Conservation (phyloP, 169 alveolate genomes). For the Cryptosporidium ryanae region DNA sequence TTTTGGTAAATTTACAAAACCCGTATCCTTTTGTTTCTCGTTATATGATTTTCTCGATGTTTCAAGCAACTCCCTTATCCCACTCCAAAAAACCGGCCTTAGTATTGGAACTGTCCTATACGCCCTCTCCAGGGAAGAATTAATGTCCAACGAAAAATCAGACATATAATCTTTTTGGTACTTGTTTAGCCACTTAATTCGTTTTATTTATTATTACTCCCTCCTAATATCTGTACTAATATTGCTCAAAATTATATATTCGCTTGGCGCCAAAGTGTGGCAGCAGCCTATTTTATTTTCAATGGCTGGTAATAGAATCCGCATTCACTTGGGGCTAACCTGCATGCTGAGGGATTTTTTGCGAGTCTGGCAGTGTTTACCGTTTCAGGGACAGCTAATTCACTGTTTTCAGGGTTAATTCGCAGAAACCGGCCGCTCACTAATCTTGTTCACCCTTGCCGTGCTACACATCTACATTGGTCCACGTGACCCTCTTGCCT, state of each 20-base stretch:
- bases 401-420: too few species aligned
- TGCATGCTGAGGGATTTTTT: too few species aligned
- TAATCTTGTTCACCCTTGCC: too few species aligned
- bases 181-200: not conserved
- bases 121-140: slow-evolving; percentile 68
- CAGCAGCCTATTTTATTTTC: not conserved
- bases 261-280: slow-evolving; percentile 55
- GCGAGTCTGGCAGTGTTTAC: too few species aligned
- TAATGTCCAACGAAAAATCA: slow-evolving; percentile 21
- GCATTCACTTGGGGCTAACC: too few species aligned
- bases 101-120: slow-evolving; percentile 66
- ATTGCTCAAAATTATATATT: not conserved
- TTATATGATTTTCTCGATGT: slow-evolving; percentile 28
- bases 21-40: slow-evolving; percentile 22
- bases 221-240: not conserved
- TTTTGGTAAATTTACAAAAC: not conserved
- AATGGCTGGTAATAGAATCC: too few species aligned
- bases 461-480: too few species aligned
- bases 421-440: too few species aligned
- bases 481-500: too few species aligned
- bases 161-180: slow-evolving; percentile 15
- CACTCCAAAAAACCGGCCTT: slow-evolving; percentile 62
- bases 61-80: slow-evolving; percentile 48
- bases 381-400: too few species aligned
- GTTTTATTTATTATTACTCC: not conserved